Evolutionary conservation across 345 rosid species (phyloP).

Genomic region (Eucalyptus caleyi): DNA sequence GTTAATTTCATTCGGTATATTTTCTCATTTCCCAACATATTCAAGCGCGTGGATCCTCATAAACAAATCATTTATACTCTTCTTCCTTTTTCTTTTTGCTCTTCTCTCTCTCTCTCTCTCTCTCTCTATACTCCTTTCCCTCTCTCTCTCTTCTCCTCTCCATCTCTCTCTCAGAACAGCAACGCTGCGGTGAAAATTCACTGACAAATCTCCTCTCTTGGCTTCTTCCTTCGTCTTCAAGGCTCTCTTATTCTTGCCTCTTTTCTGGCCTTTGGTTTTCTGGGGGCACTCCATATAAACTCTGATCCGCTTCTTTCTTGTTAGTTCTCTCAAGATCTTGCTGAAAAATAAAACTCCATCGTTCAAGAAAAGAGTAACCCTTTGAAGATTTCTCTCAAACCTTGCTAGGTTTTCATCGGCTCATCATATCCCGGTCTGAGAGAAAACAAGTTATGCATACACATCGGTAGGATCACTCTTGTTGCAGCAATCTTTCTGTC

Average conservation of each 20-base stretch:
- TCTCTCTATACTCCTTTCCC: neutral
- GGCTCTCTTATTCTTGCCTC: neutral
- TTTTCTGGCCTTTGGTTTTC: neutral
- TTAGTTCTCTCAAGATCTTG: neutral
- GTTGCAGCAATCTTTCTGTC: neutral
- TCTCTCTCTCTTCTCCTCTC: neutral
- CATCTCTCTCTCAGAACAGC: neutral
- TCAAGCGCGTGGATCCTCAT: neutral
- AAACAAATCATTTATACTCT: neutral
- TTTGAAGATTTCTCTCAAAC: neutral
- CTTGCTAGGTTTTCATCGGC: neutral
- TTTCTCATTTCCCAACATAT: neutral
- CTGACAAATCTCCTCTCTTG: neutral
- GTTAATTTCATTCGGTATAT: neutral
- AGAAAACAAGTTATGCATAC: neutral
- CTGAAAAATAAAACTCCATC: neutral
- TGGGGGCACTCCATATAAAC: neutral
- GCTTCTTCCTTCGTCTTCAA: neutral
- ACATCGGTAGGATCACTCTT: neutral
- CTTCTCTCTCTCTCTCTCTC: neutral
- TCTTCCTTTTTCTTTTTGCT: neutral
- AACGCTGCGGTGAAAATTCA: neutral
- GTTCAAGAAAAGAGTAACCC: neutral
- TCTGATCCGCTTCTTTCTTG: neutral
- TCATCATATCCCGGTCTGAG: neutral